Base-by-base conservation (phyloP, 805 yeast genomes). In the Saccharomycopsis olivae region DNA sequence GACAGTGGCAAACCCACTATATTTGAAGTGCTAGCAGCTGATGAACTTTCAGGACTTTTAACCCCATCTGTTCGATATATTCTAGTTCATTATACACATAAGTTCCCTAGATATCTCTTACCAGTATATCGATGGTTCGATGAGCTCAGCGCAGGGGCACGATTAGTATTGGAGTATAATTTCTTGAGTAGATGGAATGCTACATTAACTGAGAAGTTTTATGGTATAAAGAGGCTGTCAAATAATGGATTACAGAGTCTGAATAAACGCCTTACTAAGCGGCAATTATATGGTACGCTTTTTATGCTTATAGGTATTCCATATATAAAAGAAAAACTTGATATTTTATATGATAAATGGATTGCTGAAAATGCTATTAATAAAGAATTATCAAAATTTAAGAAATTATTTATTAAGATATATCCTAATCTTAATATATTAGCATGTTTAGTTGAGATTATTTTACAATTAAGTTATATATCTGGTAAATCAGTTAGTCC, bases 141-240 rank as follows among this genome's bases (percentile, higher is more conserved):
- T 55, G 95, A 85, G 61, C 52, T 86, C 28, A 79, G 79, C 50
- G 55, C 79, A 3, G 43, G 72, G 2, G 44, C 79, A 2, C 62
- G 88, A 51, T 75, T 82, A 0, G 42, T 69, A 3, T 61, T 89
- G 1, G 96, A 92, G 56, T 75, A 75, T 65, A 68, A 71, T 46
- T 83, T 78, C 49, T 57, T 89, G 36, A 69, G 63, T 38, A 65
- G 66, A 36, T 83, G 92, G 85, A 88, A 84, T 51, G 74, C 94
- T 0, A 74, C 92, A 2, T 85, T 89, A 52, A 85, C 94, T 1
- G 96, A 89, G 56, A 82, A 83, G 53, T 89, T 89, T 54, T 89
- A 89, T 54, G 97, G 96, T 2, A 60, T 89, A 47, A 86, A 86
- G 53, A 65, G 94, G 27, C 53, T 65, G 18, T 49, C 60, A 2